Base-by-base conservation (phyloP, 257 asterid genomes). In the Solanum dulcamara region DNA sequence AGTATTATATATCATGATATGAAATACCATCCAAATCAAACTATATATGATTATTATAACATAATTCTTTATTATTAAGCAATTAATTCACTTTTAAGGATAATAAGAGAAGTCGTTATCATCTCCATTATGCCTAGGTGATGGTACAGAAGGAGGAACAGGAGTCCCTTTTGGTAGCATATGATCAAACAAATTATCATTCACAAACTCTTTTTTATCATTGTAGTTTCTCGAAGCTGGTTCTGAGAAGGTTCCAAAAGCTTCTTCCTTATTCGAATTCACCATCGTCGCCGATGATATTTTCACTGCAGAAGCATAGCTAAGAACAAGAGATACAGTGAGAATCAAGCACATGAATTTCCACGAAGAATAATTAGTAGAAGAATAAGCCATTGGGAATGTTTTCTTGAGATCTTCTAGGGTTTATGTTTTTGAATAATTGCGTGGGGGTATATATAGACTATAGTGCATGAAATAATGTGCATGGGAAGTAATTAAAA, bases 101-200 rank as follows among this genome's bases (percentile, higher is more conserved):
- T 60, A 11, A 60, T 11, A 24, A 5, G 32, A 12, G 14, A 11
- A 20, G 12, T 11, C 35, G n/a, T n/a, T n/a, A 60, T 7, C 68
- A 60, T 11, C 32, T 24, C 24, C 20, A 79, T 91, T 92, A 81
- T 92, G 94, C 85, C 90, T 84, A 79, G 83, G 74, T 80, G 93
- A 92, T 12, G 93, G 94, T 84, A 48, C 94, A 64, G 91, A 87
- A 64, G 94, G 94, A 38, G 94, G 92, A 85, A 92, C 57, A 2
- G 88, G 93, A n/a, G 80, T 89, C 2, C 68, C 81, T 85, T 88
- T 92, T 11, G 94, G 94, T 37, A 92, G 85, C 84, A 26, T 90
- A 1, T 89, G 20, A 80, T n/a, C n/a, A n/a, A 92, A 84, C 40
- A 57, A 77, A 46, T 46, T 17, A 15, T 18, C 7, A 17, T 74